These are phyloP conservation scores for Ophiocordyceps australis DNA, from an alignment of 2,329 filamentous ascomycete genomes.

Conservation along the genomic window DNA sequence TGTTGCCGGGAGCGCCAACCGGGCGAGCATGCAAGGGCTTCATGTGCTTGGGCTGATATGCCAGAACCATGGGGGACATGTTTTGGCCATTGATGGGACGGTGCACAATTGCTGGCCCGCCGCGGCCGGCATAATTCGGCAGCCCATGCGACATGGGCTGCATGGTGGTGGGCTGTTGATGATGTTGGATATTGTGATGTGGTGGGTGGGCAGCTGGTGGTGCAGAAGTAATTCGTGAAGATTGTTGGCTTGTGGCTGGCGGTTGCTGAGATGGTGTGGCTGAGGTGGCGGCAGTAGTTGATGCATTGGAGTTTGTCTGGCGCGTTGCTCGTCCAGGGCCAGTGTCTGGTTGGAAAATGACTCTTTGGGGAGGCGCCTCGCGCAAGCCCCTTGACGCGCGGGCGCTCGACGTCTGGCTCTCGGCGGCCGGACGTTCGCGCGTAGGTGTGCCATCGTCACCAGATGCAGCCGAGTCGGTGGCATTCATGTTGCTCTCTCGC, in stretches of 20 bases:
- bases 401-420: conserved; percentile 29
- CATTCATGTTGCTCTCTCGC: conserved; percentile 28
- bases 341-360: conserved; percentile 72
- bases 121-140: conserved; percentile 15
- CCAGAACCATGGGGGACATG: conserved; percentile 41
- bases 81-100: conserved; percentile 37
- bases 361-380: conserved; percentile 69
- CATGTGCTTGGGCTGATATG: conserved; percentile 49
- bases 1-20: conserved; percentile 58
- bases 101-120: conserved; percentile 25
- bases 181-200: no score
- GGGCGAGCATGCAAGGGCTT: conserved; percentile 51
- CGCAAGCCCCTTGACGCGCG: conserved; percentile 48
- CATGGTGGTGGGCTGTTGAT: conserved; percentile 14
- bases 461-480: conserved; percentile 38
- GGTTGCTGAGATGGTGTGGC: conserved; percentile 10
- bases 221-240: no score
- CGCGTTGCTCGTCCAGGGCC: conserved; percentile 44
- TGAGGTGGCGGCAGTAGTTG: conserved; percentile 23
- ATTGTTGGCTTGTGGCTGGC: conserved; percentile 5
- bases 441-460: conserved; percentile 40
- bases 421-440: conserved; percentile 31
- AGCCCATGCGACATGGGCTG: conserved; percentile 10
- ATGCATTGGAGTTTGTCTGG: no score
- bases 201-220: no score